Conservation (phyloP, 192 early-diverging fungal species). For the Pilaira anomala region DNA sequence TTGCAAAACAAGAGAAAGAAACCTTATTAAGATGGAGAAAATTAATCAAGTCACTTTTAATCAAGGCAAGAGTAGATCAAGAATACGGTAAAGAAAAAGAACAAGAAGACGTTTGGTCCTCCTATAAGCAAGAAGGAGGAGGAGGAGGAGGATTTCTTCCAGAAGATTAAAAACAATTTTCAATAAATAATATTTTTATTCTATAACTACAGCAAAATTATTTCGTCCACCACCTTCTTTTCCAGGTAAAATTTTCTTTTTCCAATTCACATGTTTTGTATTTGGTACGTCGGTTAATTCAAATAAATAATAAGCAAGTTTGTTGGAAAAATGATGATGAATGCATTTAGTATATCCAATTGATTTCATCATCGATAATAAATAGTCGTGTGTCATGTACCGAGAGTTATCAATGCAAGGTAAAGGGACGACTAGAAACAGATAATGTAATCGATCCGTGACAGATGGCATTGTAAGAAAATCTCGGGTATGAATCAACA, state of each 20-base stretch:
- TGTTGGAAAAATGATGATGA: slow-evolving; percentile 61
- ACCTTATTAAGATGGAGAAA: slow-evolving; percentile 53
- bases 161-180: too few relatives aligned
- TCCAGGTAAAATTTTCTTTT: slow-evolving; percentile 67
- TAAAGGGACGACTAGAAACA: slow-evolving; percentile 78
- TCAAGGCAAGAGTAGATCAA: slow-evolving; percentile 49
- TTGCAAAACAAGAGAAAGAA: slow-evolving; percentile 41
- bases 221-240: slow-evolving; percentile 54
- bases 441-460: slow-evolving; percentile 37
- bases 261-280: slow-evolving; percentile 28
- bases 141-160: too few relatives aligned
- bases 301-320: slow-evolving; percentile 82
- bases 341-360: slow-evolving; percentile 62
- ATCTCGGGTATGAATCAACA: slow-evolving; percentile 34
- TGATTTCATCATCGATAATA: slow-evolving; percentile 58
- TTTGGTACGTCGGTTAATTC: slow-evolving; percentile 22
- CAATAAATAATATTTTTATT: not conserved
- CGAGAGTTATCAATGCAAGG: slow-evolving; percentile 84
- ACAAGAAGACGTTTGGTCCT: too few relatives aligned
- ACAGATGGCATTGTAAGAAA: slow-evolving; percentile 6
- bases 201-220: slow-evolving; percentile 70
- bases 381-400: slow-evolving; percentile 74
- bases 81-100: slow-evolving; percentile 48
- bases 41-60: slow-evolving; percentile 47
- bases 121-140: too few relatives aligned